Base-by-base conservation (phyloP, 1,139 yeast species). In the Taphrina betulina region DNA sequence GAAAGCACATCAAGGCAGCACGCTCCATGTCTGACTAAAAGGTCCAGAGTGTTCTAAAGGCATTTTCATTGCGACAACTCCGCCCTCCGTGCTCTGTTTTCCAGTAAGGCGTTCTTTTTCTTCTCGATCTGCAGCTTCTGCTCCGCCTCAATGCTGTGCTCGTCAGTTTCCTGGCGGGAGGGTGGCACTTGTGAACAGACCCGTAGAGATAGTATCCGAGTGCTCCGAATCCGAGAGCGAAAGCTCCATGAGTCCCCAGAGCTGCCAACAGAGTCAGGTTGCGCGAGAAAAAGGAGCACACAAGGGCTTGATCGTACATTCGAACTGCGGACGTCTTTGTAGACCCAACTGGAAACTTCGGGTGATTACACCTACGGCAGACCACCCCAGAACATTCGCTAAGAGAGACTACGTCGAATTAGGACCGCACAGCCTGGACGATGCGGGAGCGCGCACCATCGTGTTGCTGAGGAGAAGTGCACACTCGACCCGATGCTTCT, bases 121-220 rank as follows among this genome's bases (percentile, higher is more conserved):
- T 50, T 50, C 34, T 50, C 54, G n/a, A 50, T 50, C 26, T 50
- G 54, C 24, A 14, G 36, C 26, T 50, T 50, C 24, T 50, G 54
- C 17, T 50, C 45, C 31, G 38, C 46, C 26, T 50, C 54, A 20
- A 50, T 35, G n/a, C 54, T 50, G 17, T 5, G 12, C 23, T 10
- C 17, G 45, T 41, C 26, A 41, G 35, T 38, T 2, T 7, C 29
- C 8, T 10, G 10, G 14, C n/a, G n/a, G n/a, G n/a, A n/a, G n/a
- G n/a, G n/a, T n/a, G n/a, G n/a, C n/a, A n/a, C 23, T 24, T 10
- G 23, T 5, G 14, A 5, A 4, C 35, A 2, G 38, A 50, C 54
- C 54, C 54, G 22, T 50, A 40, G n/a, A 50, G 41, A 17, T 38
- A 50, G 26, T 50, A 50, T 3, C 54, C 54, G 10, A 50, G 54